Evolutionary conservation across 768 basidiomycete species (phyloP).

Genomic region (Boletus speciosus): DNA sequence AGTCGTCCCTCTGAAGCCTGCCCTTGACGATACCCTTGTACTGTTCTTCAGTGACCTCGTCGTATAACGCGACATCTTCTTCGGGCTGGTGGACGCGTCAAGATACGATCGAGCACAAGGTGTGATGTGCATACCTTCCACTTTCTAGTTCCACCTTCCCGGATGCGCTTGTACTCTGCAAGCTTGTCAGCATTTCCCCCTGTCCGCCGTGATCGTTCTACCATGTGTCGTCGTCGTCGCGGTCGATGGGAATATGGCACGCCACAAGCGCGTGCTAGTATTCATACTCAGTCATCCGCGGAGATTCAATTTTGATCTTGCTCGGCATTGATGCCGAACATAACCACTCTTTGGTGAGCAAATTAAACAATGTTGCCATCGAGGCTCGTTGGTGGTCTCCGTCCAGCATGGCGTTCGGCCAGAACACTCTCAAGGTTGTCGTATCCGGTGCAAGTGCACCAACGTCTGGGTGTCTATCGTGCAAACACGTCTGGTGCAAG

Average conservation of each 20-base stretch:
- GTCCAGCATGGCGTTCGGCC: conserved; percentile 42
- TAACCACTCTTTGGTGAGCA: too few species aligned
- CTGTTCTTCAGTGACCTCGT: conserved; percentile 86
- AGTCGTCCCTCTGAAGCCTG: conserved; percentile 84
- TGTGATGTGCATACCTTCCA: conserved; percentile 47
- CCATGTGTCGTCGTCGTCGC: conserved; percentile 15
- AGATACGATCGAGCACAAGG: conserved; percentile 1
- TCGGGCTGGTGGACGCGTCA: conserved; percentile 37
- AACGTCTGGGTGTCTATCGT: conserved; percentile 29
- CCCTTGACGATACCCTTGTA: conserved; percentile 83
- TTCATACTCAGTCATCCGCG: conserved; percentile 25
- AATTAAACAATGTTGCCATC: conserved; percentile 39
- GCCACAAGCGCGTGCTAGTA: conserved; percentile 29
- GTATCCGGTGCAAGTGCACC: conserved; percentile 36
- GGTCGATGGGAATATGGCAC: not conserved
- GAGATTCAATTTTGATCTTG: not conserved
- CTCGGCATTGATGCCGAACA: conserved; percentile 15
- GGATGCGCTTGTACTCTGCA: conserved; percentile 55
- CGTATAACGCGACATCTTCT: conserved; percentile 73
- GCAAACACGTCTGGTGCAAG: conserved; percentile 14
- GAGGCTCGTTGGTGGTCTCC: conserved; percentile 42
- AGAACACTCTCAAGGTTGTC: conserved; percentile 35
- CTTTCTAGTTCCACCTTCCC: conserved; percentile 56
- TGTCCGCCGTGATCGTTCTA: conserved; percentile 28
- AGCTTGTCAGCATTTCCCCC: conserved; percentile 40